phyloP scores from a whole-genome alignment of 1,139 yeast species.

The Fermentozyma sake region DNA sequence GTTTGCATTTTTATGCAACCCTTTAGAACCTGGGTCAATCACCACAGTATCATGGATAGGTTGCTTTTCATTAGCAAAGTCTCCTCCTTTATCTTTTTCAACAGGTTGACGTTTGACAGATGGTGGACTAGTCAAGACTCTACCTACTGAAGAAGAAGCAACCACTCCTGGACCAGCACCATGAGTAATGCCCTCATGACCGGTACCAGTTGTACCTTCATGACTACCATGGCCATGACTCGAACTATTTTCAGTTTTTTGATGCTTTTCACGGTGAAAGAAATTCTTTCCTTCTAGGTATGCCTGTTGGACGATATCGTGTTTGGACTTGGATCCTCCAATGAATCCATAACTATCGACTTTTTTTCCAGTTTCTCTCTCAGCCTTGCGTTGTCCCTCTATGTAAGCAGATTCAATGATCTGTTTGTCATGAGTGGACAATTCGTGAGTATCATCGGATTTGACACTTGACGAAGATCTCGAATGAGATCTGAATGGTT shows the following conservation, averaged over 20 bases:
- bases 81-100: conserved; percentile 26
- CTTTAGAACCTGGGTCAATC: conserved; percentile 2
- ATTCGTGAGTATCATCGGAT: no score
- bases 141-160: conserved; percentile 23
- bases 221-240: conserved; percentile 2
- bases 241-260: no score
- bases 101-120: conserved; percentile 24
- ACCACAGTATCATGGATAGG: conserved; percentile 25
- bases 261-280: no score
- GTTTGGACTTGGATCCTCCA: no score
- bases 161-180: conserved; percentile 5
- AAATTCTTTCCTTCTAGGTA: no score
- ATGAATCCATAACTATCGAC: no score
- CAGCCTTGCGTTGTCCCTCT: conserved; percentile 21
- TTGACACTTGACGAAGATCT: conserved; percentile 13
- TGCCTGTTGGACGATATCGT: no score
- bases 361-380: no score
- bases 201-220: conserved; percentile 4
- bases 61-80: conserved; percentile 27
- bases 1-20: conserved; percentile 4
- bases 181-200: conserved; percentile 2
- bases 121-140: conserved; percentile 30
- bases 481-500: conserved; percentile 25
- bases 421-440: no score
- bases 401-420: conserved; percentile 17